Evolutionary conservation across 352 stramenopile genomes (phyloP).

Genomic region (Globisporangium iwayamae): DNA sequence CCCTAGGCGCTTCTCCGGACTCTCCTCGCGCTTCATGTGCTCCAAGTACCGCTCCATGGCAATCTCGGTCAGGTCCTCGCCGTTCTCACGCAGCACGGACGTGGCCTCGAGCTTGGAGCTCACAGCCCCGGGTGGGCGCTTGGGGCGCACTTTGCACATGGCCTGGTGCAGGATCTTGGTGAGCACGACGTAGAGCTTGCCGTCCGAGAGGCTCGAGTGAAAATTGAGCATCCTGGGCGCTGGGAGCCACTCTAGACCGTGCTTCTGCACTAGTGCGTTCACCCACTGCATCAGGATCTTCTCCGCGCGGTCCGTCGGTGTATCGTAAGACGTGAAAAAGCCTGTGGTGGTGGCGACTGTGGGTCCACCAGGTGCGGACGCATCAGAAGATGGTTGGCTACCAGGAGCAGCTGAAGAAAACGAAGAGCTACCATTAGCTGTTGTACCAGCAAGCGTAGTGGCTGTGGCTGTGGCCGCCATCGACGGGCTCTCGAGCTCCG

Average conservation of each 20-base stretch:
- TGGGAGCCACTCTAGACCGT: slow-evolving; percentile 47
- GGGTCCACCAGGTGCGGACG: background rate
- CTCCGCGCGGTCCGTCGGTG: slow-evolving; percentile 59
- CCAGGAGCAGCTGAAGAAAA: background rate
- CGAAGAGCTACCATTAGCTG: background rate
- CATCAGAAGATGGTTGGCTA: background rate
- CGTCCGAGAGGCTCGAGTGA: slow-evolving; percentile 59
- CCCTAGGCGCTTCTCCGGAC: slow-evolving; percentile 54
- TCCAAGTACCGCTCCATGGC: slow-evolving; percentile 73
- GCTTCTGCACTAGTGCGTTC: slow-evolving; percentile 49
- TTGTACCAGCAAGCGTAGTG: slow-evolving; percentile 1
- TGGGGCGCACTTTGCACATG: slow-evolving; percentile 51
- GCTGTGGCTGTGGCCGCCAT: slow-evolving; percentile 7
- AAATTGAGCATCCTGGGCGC: slow-evolving; percentile 60
- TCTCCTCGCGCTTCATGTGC: slow-evolving; percentile 46
- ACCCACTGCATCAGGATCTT: slow-evolving; percentile 75
- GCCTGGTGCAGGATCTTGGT: slow-evolving; percentile 63
- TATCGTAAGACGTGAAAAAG: slow-evolving; percentile 37
- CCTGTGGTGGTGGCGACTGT: background rate
- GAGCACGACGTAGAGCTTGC: slow-evolving; percentile 46
- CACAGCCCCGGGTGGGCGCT: slow-evolving; percentile 22
- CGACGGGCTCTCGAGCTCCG: slow-evolving; percentile 30
- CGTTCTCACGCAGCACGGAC: slow-evolving; percentile 70
- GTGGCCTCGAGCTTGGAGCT: slow-evolving; percentile 48
- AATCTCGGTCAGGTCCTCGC: slow-evolving; percentile 76